phyloP scores from a whole-genome alignment of 192 early-diverging fungal species.

The Jimgerdemannia flammicorona region DNA sequence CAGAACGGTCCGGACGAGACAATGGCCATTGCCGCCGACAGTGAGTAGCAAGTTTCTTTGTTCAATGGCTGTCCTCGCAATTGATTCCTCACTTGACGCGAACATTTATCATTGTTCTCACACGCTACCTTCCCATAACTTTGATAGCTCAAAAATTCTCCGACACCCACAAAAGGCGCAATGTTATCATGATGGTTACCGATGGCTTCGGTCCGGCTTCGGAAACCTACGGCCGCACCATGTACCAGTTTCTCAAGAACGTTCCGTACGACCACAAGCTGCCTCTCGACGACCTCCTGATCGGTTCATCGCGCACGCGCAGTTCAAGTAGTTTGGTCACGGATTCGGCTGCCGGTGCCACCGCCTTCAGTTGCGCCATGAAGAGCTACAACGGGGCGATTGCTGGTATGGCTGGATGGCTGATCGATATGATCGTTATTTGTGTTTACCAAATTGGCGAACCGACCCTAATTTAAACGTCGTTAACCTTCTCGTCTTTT shows the following conservation, averaged over 20 bases:
- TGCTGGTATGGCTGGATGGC: slow-evolving; percentile 49
- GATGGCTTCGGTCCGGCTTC: slow-evolving; percentile 97
- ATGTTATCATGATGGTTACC: slow-evolving; percentile 92
- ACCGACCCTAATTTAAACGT: neutral
- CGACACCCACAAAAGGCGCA: slow-evolving; percentile 41
- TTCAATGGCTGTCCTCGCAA: too few species aligned
- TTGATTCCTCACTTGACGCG: too few species aligned
- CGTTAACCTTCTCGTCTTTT: too few species aligned
- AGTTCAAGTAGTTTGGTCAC: slow-evolving; percentile 81
- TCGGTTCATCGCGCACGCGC: slow-evolving; percentile 90
- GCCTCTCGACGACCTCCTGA: slow-evolving; percentile 65
- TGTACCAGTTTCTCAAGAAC: slow-evolving; percentile 61
- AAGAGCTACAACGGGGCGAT: slow-evolving; percentile 97
- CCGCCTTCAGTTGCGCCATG: slow-evolving; percentile 86
- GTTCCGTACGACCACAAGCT: slow-evolving; percentile 51
- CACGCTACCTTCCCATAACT: neutral
- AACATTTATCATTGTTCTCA: neutral
- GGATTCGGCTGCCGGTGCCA: slow-evolving; percentile 96
- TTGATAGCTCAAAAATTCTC: neutral
- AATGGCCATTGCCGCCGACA: neutral
- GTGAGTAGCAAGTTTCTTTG: neutral
- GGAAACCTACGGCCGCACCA: slow-evolving; percentile 82
- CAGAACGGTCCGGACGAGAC: neutral
- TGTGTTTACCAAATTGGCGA: neutral
- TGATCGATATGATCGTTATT: neutral